Evolutionary conservation across 2,329 filamentous ascomycete genomes (phyloP), one percentile per base, ranked within the genome.

Genomic region (Diplodia intermedia): DNA sequence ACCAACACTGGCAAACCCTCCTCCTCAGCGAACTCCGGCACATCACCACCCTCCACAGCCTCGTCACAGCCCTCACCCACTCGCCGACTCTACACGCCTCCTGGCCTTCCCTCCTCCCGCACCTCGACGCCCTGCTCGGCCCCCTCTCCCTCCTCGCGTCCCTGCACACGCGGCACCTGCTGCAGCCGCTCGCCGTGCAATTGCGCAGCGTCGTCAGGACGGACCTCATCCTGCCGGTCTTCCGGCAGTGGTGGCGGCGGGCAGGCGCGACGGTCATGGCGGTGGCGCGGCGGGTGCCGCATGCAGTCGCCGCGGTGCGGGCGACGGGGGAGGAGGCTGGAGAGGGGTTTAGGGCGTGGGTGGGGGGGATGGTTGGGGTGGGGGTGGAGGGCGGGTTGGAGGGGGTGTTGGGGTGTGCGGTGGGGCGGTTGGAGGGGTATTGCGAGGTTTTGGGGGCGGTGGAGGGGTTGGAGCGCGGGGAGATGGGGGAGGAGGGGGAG

Each of bases 91-190:
- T 53, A 0, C 14, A 29, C 31, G 9, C 18, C 20, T 2, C 38
- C 38, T 76, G 75, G 74, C 75, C 76, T 8, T 33, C 70, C 9
- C 70, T 77, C 1, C 71, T 72, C 40, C 70, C 72, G 14, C 75
- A 76, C 63, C 55, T 78, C 4, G 72, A 71, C 31, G 70, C 11
- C 23, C 3, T 71, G 0, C 72, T 76, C 4, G 11, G 70, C 12
- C 40, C 73, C 4, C 67, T 71, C 23, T 70, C 73, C 40, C 70
- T 72, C 47, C 65, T 78, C 20, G 68, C 69, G n/a, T 60, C 53
- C 3, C 40, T 71, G 3, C 71, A 77, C 54, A 69, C 71, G 8
- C 57, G 40, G 23, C n/a, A 61, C 57, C 26, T 47, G 8, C 38
- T 61, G 14, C 1, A 14, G 11, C 57, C 57, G 14, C 57, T 61